A percentile compares a stretch with the other conserved stretches of the same genome.
These are phyloP conservation scores for Pyrenula aspistea DNA, from an alignment of 495 filamentous ascomycete genomes.

Conservation along the genomic window DNA sequence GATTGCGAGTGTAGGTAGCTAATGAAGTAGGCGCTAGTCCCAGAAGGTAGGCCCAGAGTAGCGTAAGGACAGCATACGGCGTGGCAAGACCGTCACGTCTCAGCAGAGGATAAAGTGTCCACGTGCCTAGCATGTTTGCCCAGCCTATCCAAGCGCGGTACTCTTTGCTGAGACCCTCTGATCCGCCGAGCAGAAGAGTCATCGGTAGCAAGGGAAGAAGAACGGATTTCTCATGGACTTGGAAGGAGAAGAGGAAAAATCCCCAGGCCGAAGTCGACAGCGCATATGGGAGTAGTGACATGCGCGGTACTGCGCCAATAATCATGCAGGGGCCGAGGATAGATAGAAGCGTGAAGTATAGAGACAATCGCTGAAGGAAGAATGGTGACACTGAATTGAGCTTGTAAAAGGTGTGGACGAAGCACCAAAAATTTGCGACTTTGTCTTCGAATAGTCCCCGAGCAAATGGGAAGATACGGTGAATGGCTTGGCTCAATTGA, in stretches of 20 bases:
- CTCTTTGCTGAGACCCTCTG: slow-evolving; percentile 60
- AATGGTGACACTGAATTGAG: slow-evolving; percentile 29
- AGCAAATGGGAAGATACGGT: slow-evolving; percentile 89
- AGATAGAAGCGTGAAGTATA: slow-evolving; percentile 59
- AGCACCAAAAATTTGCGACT: slow-evolving; percentile 96
- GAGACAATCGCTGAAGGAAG: slow-evolving; percentile 67
- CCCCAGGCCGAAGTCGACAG: slow-evolving; percentile 81
- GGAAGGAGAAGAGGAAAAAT: slow-evolving; percentile 94
- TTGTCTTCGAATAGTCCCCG: slow-evolving; percentile 96
- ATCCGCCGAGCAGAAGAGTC: slow-evolving; percentile 70
- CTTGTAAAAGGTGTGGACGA: slow-evolving; percentile 79
- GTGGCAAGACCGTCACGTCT: slow-evolving; percentile 70
- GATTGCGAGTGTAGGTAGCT: slow-evolving; percentile 43
- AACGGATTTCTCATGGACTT: slow-evolving; percentile 96
- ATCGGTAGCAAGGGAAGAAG: slow-evolving; percentile 84
- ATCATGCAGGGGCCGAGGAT: slow-evolving; percentile 69
- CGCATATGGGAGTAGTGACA: slow-evolving; percentile 63
- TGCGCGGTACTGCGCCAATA: slow-evolving; percentile 66
- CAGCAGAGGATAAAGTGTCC: slow-evolving; percentile 89
- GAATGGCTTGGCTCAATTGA: slow-evolving; percentile 67
- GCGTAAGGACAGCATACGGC: slow-evolving; percentile 71
- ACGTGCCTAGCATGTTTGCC: slow-evolving; percentile 80
- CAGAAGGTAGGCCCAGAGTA: slow-evolving; percentile 83
- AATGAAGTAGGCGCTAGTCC: slow-evolving; percentile 71
- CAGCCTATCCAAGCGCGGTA: slow-evolving; percentile 83